These are phyloP conservation scores for Gracilariopsis chorda DNA, from an alignment of 23 red algal genomes.

Conservation along the genomic window DNA sequence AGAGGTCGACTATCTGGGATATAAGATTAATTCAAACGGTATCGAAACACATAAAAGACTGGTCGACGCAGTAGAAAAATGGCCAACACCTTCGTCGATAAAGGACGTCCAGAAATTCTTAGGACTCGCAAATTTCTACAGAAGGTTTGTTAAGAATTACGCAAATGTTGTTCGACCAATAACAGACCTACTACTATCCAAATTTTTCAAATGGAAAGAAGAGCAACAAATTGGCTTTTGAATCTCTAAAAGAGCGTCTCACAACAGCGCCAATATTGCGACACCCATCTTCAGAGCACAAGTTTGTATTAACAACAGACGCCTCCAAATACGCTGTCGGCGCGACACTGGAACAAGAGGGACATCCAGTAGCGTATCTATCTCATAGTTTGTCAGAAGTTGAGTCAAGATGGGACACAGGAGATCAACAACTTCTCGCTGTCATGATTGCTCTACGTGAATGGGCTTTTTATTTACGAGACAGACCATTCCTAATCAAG, in stretches of 20 bases:
- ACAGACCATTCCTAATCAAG: not conserved
- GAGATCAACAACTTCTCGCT: slow-evolving; percentile 1
- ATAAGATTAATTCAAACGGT: not conserved
- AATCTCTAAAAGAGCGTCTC: not conserved
- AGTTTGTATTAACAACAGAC: not conserved
- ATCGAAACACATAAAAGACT: not conserved
- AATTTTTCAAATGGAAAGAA: not conserved
- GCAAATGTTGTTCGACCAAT: not conserved
- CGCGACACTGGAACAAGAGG: not conserved
- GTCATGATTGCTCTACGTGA: not conserved
- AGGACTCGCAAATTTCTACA: slow-evolving; percentile 20
- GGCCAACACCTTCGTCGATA: not conserved
- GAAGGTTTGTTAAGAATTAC: slow-evolving; percentile 2
- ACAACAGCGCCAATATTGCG: not conserved
- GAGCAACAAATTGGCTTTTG: not conserved
- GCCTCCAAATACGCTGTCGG: not conserved
- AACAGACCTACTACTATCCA: not conserved
- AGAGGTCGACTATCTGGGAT: not conserved
- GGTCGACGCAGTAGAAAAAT: slow-evolving; percentile 6
- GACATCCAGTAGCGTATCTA: slow-evolving; percentile 3
- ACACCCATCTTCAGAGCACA: not conserved
- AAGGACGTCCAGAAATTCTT: not conserved
- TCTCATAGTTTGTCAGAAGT: not conserved
- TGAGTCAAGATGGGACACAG: not conserved
- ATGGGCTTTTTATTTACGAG: slow-evolving; percentile 4